Conservation (phyloP, 78 protist genomes). For the Abeoforma whisleri region DNA sequence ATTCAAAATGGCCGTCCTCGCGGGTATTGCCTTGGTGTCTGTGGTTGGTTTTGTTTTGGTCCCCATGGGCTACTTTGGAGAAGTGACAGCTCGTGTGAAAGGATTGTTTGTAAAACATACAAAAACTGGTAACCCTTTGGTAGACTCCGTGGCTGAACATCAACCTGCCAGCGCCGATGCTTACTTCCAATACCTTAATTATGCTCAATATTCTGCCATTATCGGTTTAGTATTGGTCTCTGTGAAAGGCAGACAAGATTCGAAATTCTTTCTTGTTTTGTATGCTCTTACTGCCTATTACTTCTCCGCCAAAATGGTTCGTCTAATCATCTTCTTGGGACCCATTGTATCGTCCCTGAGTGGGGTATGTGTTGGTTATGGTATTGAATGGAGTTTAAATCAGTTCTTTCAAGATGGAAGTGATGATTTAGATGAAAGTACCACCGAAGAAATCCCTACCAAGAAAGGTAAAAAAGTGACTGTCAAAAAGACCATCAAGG, state of each 20-base stretch:
- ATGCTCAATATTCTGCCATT: constrained; percentile 38
- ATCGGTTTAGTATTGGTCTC: constrained; percentile 85
- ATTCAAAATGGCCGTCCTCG: neutral
- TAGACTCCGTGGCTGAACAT: constrained; percentile 97
- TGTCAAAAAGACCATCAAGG: neutral
- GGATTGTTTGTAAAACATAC: constrained; percentile 14
- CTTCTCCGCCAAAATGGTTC: constrained; percentile 96
- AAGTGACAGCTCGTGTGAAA: neutral
- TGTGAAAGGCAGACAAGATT: constrained; percentile 65
- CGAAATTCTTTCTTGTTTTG: constrained; percentile 69
- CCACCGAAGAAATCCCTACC: neutral
- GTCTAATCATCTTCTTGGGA: constrained; percentile 49
- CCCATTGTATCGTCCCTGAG: neutral
- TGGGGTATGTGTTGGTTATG: neutral
- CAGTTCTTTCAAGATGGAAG: too few relatives aligned
- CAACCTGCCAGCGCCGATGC: constrained; percentile 84
- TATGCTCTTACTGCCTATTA: constrained; percentile 75
- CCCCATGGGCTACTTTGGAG: constrained; percentile 2
- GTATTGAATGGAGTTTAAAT: neutral
- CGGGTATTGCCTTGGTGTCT: neutral
- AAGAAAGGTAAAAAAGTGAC: too few relatives aligned
- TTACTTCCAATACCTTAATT: constrained; percentile 88
- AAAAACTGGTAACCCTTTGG: constrained; percentile 45
- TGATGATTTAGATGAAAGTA: too few relatives aligned
- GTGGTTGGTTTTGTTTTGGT: neutral